Evolutionary conservation across 352 stramenopile genomes (phyloP), one percentile per base, ranked within the genome.

Genomic region (Pythium graminicola): DNA sequence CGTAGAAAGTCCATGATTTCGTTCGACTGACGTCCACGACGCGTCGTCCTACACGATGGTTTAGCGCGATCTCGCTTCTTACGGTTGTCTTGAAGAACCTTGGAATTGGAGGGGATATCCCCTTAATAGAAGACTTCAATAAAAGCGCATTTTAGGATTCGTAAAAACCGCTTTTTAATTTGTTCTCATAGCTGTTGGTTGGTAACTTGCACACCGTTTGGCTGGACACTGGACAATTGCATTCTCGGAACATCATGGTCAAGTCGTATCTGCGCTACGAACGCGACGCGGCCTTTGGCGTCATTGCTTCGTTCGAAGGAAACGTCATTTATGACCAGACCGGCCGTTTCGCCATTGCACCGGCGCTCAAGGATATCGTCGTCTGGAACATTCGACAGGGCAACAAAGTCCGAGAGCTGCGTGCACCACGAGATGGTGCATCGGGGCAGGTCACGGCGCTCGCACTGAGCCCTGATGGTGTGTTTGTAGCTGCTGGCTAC

Each of bases 261-360:
- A 96, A 97, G 81, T 96, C 83, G 50, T 97, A 97, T 62, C 71
- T 97, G 60, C 86, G 91, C 52, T 98, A 97, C 59, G 80, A 92
- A 66, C 85, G 88, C 57, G 67, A 84, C 54, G 73, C 72, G 57
- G 87, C 80, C 39, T 97, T 97, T 61, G 92, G 92, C 54, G 75
- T 98, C 14, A 93, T 98, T 47, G 65, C 85, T 20, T 86, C 87
- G 27, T 67, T 93, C 9, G 79, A 93, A 43, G 82, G 86, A 44
- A 97, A 97, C 55, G 79, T 93, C 17, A 65, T 95, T 23, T 95
- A 85, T 65, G 88, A 97, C 67, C 54, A 71, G 16, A 82, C 74
- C n/a, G 87, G 86, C 14, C 72, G 82, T 50, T 78, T 96, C 31
- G 87, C 83, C n/a, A 79, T 97, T 35, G 73, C 84, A 31, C 83